Conservation (phyloP, 2,329 filamentous ascomycete species). For the Epichloe baconii region DNA sequence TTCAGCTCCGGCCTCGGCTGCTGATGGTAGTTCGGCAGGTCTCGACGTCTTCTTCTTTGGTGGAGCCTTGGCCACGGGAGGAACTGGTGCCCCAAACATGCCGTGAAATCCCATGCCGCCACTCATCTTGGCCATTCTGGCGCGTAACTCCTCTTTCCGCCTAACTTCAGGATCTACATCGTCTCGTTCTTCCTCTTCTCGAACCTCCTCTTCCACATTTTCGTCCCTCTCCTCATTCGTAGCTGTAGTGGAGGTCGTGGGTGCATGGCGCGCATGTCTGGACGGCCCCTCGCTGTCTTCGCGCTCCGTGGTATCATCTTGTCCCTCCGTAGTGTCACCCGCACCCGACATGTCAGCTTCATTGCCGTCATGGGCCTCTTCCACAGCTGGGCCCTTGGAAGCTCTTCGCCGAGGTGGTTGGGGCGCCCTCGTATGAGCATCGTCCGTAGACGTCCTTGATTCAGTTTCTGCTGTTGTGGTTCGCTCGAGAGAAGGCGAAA, state of each 20-base stretch:
- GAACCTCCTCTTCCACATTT: constrained; percentile 41
- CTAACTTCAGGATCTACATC: constrained; percentile 79
- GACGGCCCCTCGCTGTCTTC: constrained; percentile 60
- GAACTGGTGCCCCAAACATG: constrained; percentile 69
- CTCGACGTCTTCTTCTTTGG: constrained; percentile 38
- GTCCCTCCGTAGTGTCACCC: constrained; percentile 49
- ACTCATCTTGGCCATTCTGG: constrained; percentile 97
- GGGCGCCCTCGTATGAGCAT: constrained; percentile 21
- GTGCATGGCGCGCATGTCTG: constrained; percentile 21
- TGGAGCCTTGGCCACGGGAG: constrained; percentile 40
- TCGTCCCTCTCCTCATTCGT: constrained; percentile 47
- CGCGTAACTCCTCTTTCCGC: constrained; percentile 76
- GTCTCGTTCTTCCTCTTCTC: constrained; percentile 65
- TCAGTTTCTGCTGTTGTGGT: constrained; percentile 33
- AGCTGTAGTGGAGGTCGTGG: constrained; percentile 19
- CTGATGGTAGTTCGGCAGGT: constrained; percentile 20
- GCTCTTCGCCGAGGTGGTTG: constrained; percentile 39
- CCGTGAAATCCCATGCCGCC: constrained; percentile 94
- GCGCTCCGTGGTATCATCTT: constrained; percentile 50
- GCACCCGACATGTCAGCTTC: constrained; percentile 53
- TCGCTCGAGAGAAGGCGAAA: constrained; percentile 26
- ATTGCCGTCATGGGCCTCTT: constrained; percentile 43
- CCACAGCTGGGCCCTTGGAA: constrained; percentile 29
- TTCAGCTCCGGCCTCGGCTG: constrained; percentile 28
- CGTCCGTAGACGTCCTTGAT: constrained; percentile 38